These are phyloP conservation scores for Diutina catenulata DNA, from an alignment of 1,139 yeast species.

Conservation along the genomic window DNA sequence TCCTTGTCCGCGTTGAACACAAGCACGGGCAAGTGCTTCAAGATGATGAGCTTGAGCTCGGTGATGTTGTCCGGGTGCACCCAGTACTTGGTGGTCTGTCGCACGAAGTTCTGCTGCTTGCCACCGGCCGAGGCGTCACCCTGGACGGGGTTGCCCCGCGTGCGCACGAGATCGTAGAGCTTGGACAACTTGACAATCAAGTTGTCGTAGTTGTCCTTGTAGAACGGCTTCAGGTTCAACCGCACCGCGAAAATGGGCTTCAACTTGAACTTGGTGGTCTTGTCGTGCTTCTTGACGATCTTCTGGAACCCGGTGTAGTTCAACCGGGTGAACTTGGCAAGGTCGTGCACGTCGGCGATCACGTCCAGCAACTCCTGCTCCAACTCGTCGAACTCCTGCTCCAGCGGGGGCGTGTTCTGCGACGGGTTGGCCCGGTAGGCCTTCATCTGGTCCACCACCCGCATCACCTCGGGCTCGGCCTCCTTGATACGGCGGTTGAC, in stretches of 20 bases:
- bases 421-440: constrained; percentile 8
- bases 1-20: constrained; percentile 95
- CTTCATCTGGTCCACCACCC: constrained; percentile 39
- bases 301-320: constrained; percentile 96
- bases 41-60: constrained; percentile 83
- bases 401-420: constrained; percentile 25
- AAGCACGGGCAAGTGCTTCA: constrained; percentile 90
- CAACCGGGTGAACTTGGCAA: constrained; percentile 83
- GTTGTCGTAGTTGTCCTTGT: constrained; percentile 85
- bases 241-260: constrained; percentile 91
- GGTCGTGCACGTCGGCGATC: constrained; percentile 94
- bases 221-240: constrained; percentile 86
- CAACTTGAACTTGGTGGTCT: constrained; percentile 69
- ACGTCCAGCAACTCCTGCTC: constrained; percentile 89
- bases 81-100: constrained; percentile 98
- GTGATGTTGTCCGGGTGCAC: constrained; percentile 98
- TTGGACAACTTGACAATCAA: constrained; percentile 82
- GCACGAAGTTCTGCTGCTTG: constrained; percentile 90
- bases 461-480: constrained; percentile 55
- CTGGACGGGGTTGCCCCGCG: constrained; percentile 86
- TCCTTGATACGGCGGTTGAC: constrained; percentile 74
- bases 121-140: constrained; percentile 98
- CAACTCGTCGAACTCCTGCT: constrained; percentile 79
- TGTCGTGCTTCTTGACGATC: constrained; percentile 92
- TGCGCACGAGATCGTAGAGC: constrained; percentile 84